Evolutionary conservation across 2,329 filamentous ascomycete species (phyloP), one percentile per base, ranked within the genome.

Genomic region (Sclerotinia borealis): DNA sequence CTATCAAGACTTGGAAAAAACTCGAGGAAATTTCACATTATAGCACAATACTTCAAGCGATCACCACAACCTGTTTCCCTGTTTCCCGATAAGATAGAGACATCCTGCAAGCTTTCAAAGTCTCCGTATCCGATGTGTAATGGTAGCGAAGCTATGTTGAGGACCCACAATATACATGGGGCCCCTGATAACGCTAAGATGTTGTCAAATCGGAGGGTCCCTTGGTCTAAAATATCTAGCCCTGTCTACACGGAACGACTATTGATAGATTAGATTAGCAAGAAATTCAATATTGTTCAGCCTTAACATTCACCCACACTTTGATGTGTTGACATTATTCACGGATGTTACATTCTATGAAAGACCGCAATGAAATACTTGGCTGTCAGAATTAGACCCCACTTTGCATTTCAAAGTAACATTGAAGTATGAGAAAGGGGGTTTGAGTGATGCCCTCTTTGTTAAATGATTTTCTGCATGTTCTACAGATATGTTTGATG

Each of bases 1-100:
- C 29, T 58, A 37, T 47, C 41, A 58, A 39, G 34, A 58, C 34
- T 34, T 39, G 10, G 6, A 51, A 8, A 27, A 34, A 63, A 29
- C 22, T 48, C 41, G 51, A 48, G 60, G 60, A 56, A 39, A 58
- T 29, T 58, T 58, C 60, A 48, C 60, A 58, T 41, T 63, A 63
- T 63, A 63, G 60, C 60, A 31, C 54, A 48, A 58, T 39, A 9
- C 51, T 48, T 41, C 25, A 27, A 49, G 47, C 25, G 60, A 63
- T 58, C 54, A 58, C 4, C 54, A 58, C 27, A 58, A 39, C 8
- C 19, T 47, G 8, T 49, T 63, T 63, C 60, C 8, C 19, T 47
- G 8, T 49, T 63, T 63, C 60, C 51, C 34, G 41, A 62, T 49
- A 58, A 49, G 45, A 56, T 31, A 49, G 41, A 58, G 45, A n/a